Evolutionary conservation across 2,329 filamentous ascomycete species (phyloP).

Genomic region (Venturia nashicola): DNA sequence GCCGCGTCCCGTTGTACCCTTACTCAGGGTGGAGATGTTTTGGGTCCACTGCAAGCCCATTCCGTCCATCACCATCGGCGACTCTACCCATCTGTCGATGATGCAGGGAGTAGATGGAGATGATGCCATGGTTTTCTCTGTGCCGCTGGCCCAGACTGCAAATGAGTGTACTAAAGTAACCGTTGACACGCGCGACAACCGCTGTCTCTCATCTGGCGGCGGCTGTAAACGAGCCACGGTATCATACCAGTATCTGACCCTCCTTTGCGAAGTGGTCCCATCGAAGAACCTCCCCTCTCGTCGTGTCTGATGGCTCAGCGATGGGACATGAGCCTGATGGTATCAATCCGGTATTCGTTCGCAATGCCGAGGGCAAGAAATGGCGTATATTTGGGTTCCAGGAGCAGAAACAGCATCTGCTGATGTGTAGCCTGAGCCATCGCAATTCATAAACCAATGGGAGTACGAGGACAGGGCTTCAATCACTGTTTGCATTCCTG

Average conservation of each 20-base stretch:
- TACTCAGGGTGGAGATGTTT: background rate
- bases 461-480: background rate
- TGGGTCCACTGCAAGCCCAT: background rate
- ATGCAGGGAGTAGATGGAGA: background rate
- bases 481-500: background rate
- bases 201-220: background rate
- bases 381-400: background rate
- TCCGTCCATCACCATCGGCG: background rate
- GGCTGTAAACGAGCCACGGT: background rate
- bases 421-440: background rate
- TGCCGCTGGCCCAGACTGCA: background rate
- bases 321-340: no score
- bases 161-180: background rate
- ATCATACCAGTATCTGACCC: background rate
- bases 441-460: background rate
- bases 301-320: no score
- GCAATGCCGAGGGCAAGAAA: background rate
- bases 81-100: background rate
- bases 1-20: background rate
- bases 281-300: no score
- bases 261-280: background rate
- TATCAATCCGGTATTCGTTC: background rate
- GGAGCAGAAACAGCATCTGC: background rate
- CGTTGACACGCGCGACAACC: background rate
- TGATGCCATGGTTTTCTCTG: background rate